A percentile compares a stretch with the other conserved stretches of the same genome.
Evolutionary conservation across 129 eudicot species (phyloP).

Genomic region (Scalesia atractyloides): DNA sequence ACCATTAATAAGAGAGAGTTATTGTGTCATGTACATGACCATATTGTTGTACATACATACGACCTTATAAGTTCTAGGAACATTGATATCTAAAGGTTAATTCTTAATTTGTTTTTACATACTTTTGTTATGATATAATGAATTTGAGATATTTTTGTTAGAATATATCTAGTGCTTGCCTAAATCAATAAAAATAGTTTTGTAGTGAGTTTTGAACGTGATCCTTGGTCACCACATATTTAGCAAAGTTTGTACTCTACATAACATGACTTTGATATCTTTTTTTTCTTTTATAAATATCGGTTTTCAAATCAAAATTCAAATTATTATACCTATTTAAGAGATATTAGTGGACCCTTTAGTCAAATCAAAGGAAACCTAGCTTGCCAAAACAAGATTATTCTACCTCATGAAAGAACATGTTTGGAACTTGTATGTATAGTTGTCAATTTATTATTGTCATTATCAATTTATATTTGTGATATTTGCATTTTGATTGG

Average conservation of each 20-base stretch:
- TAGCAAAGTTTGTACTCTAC: background rate
- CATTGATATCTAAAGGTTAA: too few relatives aligned
- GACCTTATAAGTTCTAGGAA: too few relatives aligned
- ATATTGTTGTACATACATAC: too few relatives aligned
- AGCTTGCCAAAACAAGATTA: conserved; percentile 23
- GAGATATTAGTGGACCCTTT: conserved; percentile 26
- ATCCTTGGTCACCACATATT: background rate
- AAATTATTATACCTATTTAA: background rate
- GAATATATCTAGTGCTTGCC: background rate
- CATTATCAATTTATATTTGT: background rate
- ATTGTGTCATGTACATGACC: too few relatives aligned
- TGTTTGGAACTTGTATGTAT: conserved; percentile 20
- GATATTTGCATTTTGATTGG: background rate
- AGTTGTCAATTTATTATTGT: background rate
- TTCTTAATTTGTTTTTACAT: too few relatives aligned
- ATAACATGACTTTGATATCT: background rate
- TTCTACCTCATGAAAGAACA: conserved; percentile 13
- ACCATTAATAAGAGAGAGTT: too few relatives aligned
- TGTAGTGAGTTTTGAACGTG: background rate
- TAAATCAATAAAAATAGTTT: background rate
- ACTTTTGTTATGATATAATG: too few relatives aligned
- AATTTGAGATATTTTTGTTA: too few relatives aligned
- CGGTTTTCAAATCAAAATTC: background rate
- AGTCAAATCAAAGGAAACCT: conserved; percentile 20
- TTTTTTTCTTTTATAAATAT: background rate